Evolutionary conservation across 78 protist genomes (phyloP), one percentile per base, ranked within the genome.

Genomic region (Monosiga brevicollis): DNA sequence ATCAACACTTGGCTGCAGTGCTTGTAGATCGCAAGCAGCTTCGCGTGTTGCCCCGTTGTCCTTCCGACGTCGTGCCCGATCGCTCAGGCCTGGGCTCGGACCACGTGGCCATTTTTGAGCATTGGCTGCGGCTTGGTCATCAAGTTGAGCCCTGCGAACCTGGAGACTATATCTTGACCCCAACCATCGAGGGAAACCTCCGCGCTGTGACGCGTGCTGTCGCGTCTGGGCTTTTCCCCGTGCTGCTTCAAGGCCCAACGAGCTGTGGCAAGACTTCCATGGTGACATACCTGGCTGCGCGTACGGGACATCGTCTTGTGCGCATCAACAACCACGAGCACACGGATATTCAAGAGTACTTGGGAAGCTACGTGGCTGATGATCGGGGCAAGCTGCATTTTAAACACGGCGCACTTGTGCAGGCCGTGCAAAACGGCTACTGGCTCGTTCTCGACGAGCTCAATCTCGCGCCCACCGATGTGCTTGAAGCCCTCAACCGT

Each of bases 261-360:
- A 87, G 95, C 20, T 75, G 83, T 42, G 99, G 97, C 38, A 98
- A 96, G 92, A 98, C 99, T 34, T 42, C 90, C 70, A 91, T 96
- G 96, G 93, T 98, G 2, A 97, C 93, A 77, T 93, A 94, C 87
- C 83, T 97, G 49, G 99, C 99, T 0, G n/a, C 24, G 26, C 35
- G 73, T 35, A 90, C 98, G 15, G 98, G 97, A 6, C 95, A 94
- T 43, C 32, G 87, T n/a, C 92, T 94, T 39, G 93, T 97, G 55
- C 93, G 99, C 62, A 95, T 99, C 85, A 99, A 99, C 92, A 99
- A 99, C 91, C 99, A 99, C 88, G 99, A 97, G 81, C 99, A 96
- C 84, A 99, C 99, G 6, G 99, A 99, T 84, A 32, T 99, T 29
- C 97, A 93, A 62, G 99, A 99, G 87, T 99, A 99, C 86, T 81